These are phyloP conservation scores for Teratosphaeriaceae sp. DNA, from an alignment of 2,329 filamentous ascomycete species.

Conservation along the genomic window DNA sequence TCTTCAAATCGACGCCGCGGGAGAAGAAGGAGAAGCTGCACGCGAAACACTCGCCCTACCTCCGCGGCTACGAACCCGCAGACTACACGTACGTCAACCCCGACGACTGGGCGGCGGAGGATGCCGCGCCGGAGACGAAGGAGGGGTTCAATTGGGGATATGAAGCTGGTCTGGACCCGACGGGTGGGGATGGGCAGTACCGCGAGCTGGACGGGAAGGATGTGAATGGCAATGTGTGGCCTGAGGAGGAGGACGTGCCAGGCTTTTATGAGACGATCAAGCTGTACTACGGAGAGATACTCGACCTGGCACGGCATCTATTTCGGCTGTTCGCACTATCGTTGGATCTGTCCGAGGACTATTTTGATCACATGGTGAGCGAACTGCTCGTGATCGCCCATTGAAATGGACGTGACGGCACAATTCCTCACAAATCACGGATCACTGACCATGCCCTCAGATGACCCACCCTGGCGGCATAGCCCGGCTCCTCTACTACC, in stretches of 20 bases:
- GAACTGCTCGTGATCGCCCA: conserved; percentile 6
- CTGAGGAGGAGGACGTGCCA: conserved; percentile 32
- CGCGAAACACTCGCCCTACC: conserved; percentile 33
- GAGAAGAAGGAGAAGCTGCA: conserved; percentile 35
- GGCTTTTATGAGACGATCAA: conserved; percentile 32
- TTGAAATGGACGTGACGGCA: too few relatives aligned
- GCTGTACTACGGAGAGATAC: conserved; percentile 33
- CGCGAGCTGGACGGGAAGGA: conserved; percentile 34
- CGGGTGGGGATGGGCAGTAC: conserved; percentile 37
- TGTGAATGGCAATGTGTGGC: conserved; percentile 35
- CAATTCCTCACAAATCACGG: too few relatives aligned
- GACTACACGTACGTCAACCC: conserved; percentile 36
- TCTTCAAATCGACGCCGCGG: conserved; percentile 27
- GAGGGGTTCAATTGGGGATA: conserved; percentile 40
- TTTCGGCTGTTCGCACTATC: conserved; percentile 37
- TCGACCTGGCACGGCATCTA: conserved; percentile 34
- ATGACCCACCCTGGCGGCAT: conserved; percentile 36
- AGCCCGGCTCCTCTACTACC: conserved; percentile 34
- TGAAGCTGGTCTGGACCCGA: conserved; percentile 33
- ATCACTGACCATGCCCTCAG: not conserved
- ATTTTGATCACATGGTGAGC: conserved; percentile 32
- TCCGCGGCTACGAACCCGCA: conserved; percentile 37
- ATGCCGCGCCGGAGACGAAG: conserved; percentile 32
- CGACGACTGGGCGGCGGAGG: conserved; percentile 20
- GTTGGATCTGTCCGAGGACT: conserved; percentile 30